phyloP scores from a whole-genome alignment of 768 basidiomycete genomes.

The Boletus coccyginus region DNA sequence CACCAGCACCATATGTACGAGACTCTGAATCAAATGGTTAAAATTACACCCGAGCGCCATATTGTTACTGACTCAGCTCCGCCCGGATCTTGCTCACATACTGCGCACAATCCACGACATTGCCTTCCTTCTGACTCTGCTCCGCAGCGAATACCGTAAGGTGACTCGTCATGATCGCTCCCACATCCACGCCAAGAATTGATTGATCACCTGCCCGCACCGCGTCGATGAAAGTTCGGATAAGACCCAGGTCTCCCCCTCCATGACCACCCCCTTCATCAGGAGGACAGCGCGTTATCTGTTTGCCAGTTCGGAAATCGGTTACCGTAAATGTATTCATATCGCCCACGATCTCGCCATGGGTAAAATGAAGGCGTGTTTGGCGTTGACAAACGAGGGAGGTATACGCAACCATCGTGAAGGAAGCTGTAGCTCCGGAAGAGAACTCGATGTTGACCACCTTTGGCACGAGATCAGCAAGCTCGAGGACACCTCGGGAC shows the following conservation, averaged over 20 bases:
- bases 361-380: slow-evolving; percentile 78
- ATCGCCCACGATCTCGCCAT: slow-evolving; percentile 88
- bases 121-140: slow-evolving; percentile 65
- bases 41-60: neutral
- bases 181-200: slow-evolving; percentile 60
- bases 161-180: slow-evolving; percentile 74
- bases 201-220: slow-evolving; percentile 64
- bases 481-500: neutral
- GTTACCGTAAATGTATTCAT: slow-evolving; percentile 74
- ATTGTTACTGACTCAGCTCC: slow-evolving; percentile 17
- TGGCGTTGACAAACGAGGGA: slow-evolving; percentile 79
- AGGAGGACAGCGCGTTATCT: slow-evolving; percentile 45
- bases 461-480: slow-evolving; percentile 25
- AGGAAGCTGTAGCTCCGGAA: slow-evolving; percentile 75
- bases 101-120: slow-evolving; percentile 63
- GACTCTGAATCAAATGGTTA: neutral
- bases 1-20: too few species aligned
- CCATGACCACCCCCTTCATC: slow-evolving; percentile 74
- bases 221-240: slow-evolving; percentile 72
- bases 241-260: slow-evolving; percentile 78
- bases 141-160: slow-evolving; percentile 88
- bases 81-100: slow-evolving; percentile 56
- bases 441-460: slow-evolving; percentile 89
- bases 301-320: slow-evolving; percentile 61
- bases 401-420: slow-evolving; percentile 89